phyloP scores from a whole-genome alignment of 495 filamentous ascomycete species.

The Penicillium flavigenum region DNA sequence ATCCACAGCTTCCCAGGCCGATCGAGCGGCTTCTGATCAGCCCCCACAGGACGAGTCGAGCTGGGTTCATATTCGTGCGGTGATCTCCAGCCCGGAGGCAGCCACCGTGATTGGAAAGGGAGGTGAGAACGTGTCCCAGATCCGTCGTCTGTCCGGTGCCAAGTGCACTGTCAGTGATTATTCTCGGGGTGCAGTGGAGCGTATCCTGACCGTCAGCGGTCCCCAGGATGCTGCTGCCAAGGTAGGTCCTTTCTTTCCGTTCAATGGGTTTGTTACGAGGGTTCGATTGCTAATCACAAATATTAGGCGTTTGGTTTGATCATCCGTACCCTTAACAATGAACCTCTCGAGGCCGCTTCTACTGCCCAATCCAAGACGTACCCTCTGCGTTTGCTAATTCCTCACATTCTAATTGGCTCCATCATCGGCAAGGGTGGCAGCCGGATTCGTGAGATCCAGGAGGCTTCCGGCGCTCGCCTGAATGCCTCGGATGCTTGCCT shows the following conservation, averaged over 20 bases:
- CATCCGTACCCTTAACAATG: constrained; percentile 96
- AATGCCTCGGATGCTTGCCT: constrained; percentile 95
- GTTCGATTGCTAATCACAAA: constrained; percentile 12
- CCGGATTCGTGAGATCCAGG: constrained; percentile 97
- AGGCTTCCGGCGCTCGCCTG: constrained; percentile 91
- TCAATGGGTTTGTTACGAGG: not conserved
- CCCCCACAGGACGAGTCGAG: constrained; percentile 78
- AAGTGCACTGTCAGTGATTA: constrained; percentile 99
- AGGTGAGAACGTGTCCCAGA: constrained; percentile 95
- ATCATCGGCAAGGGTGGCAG: constrained; percentile 97
- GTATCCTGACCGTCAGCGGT: constrained; percentile 95
- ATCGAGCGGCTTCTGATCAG: constrained; percentile 49
- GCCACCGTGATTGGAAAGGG: constrained; percentile 98
- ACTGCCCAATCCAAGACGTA: constrained; percentile 95
- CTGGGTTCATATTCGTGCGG: constrained; percentile 95
- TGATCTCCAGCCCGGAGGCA: constrained; percentile 95
- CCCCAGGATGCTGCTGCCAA: constrained; percentile 95
- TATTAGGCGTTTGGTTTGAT: constrained; percentile 92
- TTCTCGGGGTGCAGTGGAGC: constrained; percentile 90
- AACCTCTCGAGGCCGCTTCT: constrained; percentile 80
- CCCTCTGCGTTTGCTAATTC: constrained; percentile 89
- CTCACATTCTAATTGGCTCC: constrained; percentile 95
- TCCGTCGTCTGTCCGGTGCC: constrained; percentile 84
- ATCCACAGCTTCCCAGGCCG: constrained; percentile 59
- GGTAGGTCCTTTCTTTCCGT: constrained; percentile 52